These are phyloP conservation scores for Metschnikowia borealis DNA, from an alignment of 805 yeast genomes.

Conservation along the genomic window DNA sequence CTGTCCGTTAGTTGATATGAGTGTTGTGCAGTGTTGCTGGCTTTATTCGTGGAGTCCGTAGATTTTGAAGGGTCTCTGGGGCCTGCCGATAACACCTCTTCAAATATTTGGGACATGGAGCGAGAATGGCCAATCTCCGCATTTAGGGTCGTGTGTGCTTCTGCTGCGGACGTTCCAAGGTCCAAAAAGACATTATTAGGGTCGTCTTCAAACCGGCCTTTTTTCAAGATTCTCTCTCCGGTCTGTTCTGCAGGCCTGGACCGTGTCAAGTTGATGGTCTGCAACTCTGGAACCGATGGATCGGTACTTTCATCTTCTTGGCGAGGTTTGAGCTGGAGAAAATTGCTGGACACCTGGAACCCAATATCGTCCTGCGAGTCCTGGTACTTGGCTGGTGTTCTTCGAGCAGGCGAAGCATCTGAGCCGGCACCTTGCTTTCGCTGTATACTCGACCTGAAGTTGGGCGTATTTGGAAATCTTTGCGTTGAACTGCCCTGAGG, in stretches of 20 bases:
- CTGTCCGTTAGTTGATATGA: background rate
- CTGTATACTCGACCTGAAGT: slow-evolving; percentile 5
- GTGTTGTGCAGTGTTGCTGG: background rate
- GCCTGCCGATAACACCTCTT: slow-evolving; percentile 22
- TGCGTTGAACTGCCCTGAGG: slow-evolving; percentile 6
- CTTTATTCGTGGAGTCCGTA: background rate
- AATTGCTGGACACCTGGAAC: slow-evolving; percentile 4
- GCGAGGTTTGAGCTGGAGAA: background rate
- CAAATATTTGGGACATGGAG: slow-evolving; percentile 32
- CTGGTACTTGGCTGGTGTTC: background rate
- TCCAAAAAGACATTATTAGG: slow-evolving; percentile 36
- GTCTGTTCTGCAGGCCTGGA: background rate
- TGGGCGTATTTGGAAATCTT: slow-evolving; percentile 13
- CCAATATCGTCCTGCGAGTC: slow-evolving; percentile 8
- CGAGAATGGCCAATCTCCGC: slow-evolving; percentile 19
- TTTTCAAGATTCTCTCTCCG: background rate
- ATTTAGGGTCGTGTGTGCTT: background rate
- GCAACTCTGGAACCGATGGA: slow-evolving; percentile 12
- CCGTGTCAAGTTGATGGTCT: slow-evolving; percentile 6
- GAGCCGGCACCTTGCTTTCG: slow-evolving; percentile 2
- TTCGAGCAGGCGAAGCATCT: slow-evolving; percentile 7
- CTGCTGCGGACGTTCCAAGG: background rate
- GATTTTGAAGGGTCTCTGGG: slow-evolving; percentile 6
- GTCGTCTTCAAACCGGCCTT: slow-evolving; percentile 9
- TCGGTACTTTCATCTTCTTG: slow-evolving; percentile 16